These are phyloP conservation scores for Penicillium malachiteum DNA, from an alignment of 495 filamentous ascomycete genomes.

Conservation along the genomic window DNA sequence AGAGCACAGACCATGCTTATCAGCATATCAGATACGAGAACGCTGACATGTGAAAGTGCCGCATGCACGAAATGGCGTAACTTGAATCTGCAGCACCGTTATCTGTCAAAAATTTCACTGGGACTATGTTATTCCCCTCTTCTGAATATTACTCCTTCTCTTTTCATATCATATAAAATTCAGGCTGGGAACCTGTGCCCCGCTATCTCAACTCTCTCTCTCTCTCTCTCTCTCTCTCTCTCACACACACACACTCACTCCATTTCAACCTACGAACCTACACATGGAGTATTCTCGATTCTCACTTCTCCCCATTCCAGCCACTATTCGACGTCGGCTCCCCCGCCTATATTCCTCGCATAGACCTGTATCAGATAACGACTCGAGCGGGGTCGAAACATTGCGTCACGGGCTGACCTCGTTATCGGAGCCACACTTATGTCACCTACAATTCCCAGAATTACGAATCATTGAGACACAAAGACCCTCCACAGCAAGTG, in stretches of 20 bases:
- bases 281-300: constrained; percentile 32
- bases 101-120: constrained; percentile 13
- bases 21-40: constrained; percentile 19
- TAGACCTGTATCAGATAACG: constrained; percentile 12
- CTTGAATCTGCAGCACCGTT: constrained; percentile 14
- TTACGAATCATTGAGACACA: constrained; percentile 1
- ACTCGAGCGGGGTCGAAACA: constrained; percentile 5
- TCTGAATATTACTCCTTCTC: neutral
- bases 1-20: constrained; percentile 11
- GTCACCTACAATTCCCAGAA: constrained; percentile 6
- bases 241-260: no score
- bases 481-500: constrained; percentile 20
- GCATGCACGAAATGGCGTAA: constrained; percentile 15
- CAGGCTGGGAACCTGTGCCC: neutral
- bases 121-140: no score
- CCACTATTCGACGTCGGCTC: constrained; percentile 34
- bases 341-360: constrained; percentile 26
- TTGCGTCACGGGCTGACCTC: constrained; percentile 14
- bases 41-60: constrained; percentile 20
- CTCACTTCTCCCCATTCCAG: constrained; percentile 29
- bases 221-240: no score
- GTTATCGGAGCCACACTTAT: constrained; percentile 20
- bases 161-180: neutral
- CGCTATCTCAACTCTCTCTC: neutral
- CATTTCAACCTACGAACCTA: neutral